Conservation (phyloP, 768 basidiomycete genomes). For the Cyathus striatus region DNA sequence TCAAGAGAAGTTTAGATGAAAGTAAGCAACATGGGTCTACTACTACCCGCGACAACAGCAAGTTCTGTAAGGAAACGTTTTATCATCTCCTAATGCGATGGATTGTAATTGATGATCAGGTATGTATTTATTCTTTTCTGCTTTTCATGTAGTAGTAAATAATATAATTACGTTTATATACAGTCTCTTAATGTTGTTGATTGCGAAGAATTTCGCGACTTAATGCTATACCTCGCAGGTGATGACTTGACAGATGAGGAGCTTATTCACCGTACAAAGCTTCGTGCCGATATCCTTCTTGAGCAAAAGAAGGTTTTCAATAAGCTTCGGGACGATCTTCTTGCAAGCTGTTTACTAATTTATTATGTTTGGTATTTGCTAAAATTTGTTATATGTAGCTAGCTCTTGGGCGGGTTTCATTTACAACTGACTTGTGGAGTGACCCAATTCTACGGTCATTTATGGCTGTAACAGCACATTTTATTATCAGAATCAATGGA, state of each 20-base stretch:
- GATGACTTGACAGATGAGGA: background rate
- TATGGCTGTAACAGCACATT: constrained; percentile 5
- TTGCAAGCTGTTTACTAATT: background rate
- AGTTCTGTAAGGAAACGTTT: background rate
- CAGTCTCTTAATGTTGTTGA: constrained; percentile 5
- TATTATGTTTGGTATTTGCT: background rate
- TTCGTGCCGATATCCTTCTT: background rate
- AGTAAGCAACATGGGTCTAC: background rate
- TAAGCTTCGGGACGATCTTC: background rate
- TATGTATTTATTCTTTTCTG: background rate
- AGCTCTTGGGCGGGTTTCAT: constrained; percentile 1
- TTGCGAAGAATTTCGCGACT: constrained; percentile 2
- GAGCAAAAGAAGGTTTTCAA: background rate
- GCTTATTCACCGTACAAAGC: background rate
- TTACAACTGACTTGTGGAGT: constrained; percentile 4
- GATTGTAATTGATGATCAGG: background rate
- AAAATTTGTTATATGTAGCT: background rate
- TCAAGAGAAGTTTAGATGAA: background rate
- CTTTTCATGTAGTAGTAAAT: background rate
- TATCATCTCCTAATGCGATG: background rate
- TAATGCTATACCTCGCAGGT: background rate
- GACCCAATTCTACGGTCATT: background rate
- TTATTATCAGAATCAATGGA: background rate
- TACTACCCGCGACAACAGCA: background rate
- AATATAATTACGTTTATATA: background rate